These are phyloP conservation scores for Sonneratia alba DNA, from an alignment of 345 rosid species.

Conservation along the genomic window DNA sequence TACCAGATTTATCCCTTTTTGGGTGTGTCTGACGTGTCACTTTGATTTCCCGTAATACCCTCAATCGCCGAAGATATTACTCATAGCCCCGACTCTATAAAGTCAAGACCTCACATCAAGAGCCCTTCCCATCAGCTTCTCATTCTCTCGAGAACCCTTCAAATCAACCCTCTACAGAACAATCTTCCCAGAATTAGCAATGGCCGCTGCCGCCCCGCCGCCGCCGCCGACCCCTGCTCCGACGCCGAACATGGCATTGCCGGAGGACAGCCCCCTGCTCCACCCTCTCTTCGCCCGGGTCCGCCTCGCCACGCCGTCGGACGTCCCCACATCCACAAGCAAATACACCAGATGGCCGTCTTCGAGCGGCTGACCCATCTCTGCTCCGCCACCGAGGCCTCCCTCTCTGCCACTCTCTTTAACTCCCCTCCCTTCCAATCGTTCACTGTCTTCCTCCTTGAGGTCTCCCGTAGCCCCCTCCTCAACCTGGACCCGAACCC, in stretches of 20 bases:
- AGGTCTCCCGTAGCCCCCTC: constrained; percentile 47
- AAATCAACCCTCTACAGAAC: too few species aligned
- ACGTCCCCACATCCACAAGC: constrained; percentile 75
- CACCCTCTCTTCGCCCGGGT: constrained; percentile 64
- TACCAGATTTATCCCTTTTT: too few species aligned
- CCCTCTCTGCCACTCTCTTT: constrained; percentile 69
- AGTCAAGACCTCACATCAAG: too few species aligned
- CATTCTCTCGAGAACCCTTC: too few species aligned
- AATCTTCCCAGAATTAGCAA: background rate
- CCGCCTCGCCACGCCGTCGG: constrained; percentile 72
- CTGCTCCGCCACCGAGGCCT: constrained; percentile 69
- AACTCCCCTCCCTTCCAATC: constrained; percentile 67
- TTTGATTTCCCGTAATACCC: too few species aligned
- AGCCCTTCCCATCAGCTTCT: too few species aligned
- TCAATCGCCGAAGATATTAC: too few species aligned
- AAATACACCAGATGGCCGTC: constrained; percentile 83
- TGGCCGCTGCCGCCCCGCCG: constrained; percentile 94
- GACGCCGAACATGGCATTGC: constrained; percentile 36
- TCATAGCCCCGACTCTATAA: too few species aligned
- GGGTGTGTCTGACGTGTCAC: too few species aligned
- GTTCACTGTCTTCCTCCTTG: constrained; percentile 74
- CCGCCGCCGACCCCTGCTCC: constrained; percentile 73
- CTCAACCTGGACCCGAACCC: constrained; percentile 8
- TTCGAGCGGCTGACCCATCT: constrained; percentile 62
- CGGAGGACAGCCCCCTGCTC: constrained; percentile 24